Percentiles rank a stretch among this genome's conserved stretches.
phyloP scores from a whole-genome alignment of 352 stramenopile genomes.

The Globisporangium ultimum region DNA sequence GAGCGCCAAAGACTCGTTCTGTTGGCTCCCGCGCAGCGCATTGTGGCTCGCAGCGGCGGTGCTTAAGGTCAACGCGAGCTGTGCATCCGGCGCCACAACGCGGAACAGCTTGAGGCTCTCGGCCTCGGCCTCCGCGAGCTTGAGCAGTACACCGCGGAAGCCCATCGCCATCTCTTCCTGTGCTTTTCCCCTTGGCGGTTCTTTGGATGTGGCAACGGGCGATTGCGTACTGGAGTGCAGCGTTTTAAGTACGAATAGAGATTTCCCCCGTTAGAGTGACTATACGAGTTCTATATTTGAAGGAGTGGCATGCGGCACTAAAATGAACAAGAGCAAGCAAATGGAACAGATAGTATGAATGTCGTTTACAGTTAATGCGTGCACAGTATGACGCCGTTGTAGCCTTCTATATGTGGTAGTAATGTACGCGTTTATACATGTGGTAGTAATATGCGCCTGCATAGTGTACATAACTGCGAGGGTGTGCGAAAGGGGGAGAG shows the following conservation, averaged over 20 bases:
- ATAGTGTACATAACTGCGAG: background rate
- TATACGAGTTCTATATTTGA: too few relatives aligned
- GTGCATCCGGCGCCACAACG: conserved; percentile 43
- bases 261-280: too few relatives aligned
- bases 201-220: background rate
- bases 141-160: conserved; percentile 68
- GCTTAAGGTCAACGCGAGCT: conserved; percentile 30
- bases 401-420: too few relatives aligned
- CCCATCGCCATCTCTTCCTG: conserved; percentile 29
- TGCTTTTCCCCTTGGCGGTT: background rate
- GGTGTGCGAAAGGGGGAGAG: background rate
- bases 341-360: too few relatives aligned
- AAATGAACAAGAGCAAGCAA: too few relatives aligned
- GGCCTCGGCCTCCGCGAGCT: conserved; percentile 28
- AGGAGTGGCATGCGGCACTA: too few relatives aligned
- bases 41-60: conserved; percentile 1
- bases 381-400: too few relatives aligned
- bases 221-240: background rate
- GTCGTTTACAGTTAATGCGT: too few relatives aligned
- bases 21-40: conserved; percentile 6
- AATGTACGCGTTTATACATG: too few relatives aligned
- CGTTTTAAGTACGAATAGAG: conserved; percentile 2
- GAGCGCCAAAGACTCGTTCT: conserved; percentile 15
- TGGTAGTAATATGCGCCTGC: too few relatives aligned
- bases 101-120: conserved; percentile 28